These are phyloP conservation scores for Trichoderma citrinoviride DNA, from an alignment of 2,329 filamentous ascomycete species.

Conservation along the genomic window DNA sequence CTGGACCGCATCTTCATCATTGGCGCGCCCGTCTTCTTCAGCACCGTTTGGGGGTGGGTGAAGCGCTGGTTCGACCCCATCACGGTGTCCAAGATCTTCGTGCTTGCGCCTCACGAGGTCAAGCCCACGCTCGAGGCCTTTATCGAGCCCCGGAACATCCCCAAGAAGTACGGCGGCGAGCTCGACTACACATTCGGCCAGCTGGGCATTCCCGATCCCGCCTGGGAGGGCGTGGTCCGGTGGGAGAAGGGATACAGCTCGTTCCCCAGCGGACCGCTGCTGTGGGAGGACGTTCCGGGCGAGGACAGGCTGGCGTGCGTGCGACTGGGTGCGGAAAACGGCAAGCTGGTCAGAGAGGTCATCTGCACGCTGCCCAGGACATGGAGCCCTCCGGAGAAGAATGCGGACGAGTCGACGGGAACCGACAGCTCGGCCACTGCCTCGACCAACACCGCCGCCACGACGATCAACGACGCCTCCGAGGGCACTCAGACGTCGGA, in stretches of 20 bases:
- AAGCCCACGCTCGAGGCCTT: slow-evolving; percentile 74
- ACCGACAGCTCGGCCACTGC: slow-evolving; percentile 13
- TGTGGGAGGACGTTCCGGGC: slow-evolving; percentile 53
- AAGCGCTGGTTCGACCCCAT: slow-evolving; percentile 95
- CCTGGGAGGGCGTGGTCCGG: slow-evolving; percentile 47
- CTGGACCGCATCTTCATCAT: slow-evolving; percentile 69
- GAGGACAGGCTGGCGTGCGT: slow-evolving; percentile 51
- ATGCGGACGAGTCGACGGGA: slow-evolving; percentile 15
- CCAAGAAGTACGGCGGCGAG: slow-evolving; percentile 83
- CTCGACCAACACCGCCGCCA: not conserved
- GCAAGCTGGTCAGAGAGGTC: slow-evolving; percentile 45
- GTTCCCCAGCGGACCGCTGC: slow-evolving; percentile 57
- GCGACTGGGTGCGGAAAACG: slow-evolving; percentile 49
- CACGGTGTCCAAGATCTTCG: slow-evolving; percentile 94
- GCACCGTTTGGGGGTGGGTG: slow-evolving; percentile 91
- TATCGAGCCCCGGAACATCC: slow-evolving; percentile 79
- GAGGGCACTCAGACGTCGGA: slow-evolving; percentile 32
- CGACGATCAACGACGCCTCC: slow-evolving; percentile 19
- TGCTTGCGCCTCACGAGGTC: slow-evolving; percentile 71
- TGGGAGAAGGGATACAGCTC: slow-evolving; percentile 53
- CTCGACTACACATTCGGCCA: slow-evolving; percentile 81
- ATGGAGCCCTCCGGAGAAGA: slow-evolving; percentile 25
- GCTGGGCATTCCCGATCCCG: slow-evolving; percentile 68
- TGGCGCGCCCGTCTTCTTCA: slow-evolving; percentile 86
- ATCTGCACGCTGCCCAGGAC: slow-evolving; percentile 52